These are phyloP conservation scores for Annulohypoxylon truncatum DNA, from an alignment of 2,329 filamentous ascomycete species.

Conservation along the genomic window DNA sequence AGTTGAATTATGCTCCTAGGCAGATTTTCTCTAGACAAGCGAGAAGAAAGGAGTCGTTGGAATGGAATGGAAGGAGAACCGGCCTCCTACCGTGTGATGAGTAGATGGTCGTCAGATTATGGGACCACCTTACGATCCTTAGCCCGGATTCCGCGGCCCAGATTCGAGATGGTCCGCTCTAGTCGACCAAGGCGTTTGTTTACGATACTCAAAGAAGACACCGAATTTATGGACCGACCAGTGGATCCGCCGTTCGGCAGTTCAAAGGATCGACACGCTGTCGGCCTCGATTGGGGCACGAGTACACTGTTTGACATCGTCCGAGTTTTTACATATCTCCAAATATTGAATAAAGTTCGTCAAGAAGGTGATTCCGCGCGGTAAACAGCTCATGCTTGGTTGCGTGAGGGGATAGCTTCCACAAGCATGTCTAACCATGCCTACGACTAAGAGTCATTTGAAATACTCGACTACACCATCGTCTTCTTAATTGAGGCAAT, in stretches of 20 bases:
- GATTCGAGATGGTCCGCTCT: neutral
- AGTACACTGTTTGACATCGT: neutral
- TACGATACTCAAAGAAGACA: neutral
- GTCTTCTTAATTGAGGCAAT: neutral
- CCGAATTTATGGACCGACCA: neutral
- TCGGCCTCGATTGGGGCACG: neutral
- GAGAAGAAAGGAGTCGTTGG: neutral
- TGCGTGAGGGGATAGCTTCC: neutral
- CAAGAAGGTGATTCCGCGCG: neutral
- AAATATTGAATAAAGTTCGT: neutral
- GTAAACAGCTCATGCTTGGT: neutral
- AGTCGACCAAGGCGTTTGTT: neutral
- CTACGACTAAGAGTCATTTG: neutral
- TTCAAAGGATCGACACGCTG: neutral
- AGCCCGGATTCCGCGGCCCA: neutral
- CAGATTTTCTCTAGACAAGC: neutral
- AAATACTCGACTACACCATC: neutral
- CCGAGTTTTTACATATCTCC: neutral
- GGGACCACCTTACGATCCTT: constrained; percentile 9
- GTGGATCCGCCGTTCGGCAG: neutral
- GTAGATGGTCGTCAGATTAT: constrained; percentile 24
- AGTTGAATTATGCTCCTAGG: neutral
- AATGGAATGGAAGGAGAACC: neutral
- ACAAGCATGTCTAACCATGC: neutral
- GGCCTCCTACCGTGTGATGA: neutral